Evolutionary conservation across 228 moss, liverwort and hornwort genomes (phyloP).

Genomic region (Sphagnum magellanicum): DNA sequence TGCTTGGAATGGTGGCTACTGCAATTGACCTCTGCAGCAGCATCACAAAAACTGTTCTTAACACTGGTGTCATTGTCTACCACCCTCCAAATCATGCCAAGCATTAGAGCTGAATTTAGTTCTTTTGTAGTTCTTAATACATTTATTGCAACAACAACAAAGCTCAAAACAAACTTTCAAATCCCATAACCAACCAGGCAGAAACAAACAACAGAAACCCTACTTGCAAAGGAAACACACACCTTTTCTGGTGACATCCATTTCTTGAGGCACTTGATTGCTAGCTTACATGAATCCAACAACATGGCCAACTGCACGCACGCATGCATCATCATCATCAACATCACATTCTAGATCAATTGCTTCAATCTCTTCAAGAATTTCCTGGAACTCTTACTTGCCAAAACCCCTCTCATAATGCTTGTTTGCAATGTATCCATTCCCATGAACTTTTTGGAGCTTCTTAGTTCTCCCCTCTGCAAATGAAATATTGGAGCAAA

Average conservation of each 20-base stretch:
- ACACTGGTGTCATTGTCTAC: not conserved
- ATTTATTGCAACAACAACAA: too few species aligned
- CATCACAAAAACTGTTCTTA: not conserved
- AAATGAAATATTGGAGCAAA: too few species aligned
- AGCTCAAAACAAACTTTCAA: too few species aligned
- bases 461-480: too few species aligned
- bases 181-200: not conserved
- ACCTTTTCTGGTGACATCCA: constrained; percentile 72
- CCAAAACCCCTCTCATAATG: too few species aligned
- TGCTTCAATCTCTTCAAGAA: too few species aligned
- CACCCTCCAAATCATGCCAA: too few species aligned
- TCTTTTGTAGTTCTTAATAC: too few species aligned
- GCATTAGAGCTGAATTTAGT: too few species aligned
- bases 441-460: too few species aligned
- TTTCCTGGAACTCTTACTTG: too few species aligned
- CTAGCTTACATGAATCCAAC: not conserved
- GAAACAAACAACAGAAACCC: not conserved
- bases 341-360: not conserved
- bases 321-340: constrained; percentile 1
- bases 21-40: constrained; percentile 19
- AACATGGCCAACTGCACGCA: constrained; percentile 22
- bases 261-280: constrained; percentile 31
- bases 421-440: too few species aligned
- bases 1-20: constrained; percentile 20
- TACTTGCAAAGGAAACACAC: not conserved